Percentiles rank a stretch among this genome's conserved stretches.
Conservation (phyloP, 768 basidiomycete genomes). For the Leccinum subgranulosum region DNA sequence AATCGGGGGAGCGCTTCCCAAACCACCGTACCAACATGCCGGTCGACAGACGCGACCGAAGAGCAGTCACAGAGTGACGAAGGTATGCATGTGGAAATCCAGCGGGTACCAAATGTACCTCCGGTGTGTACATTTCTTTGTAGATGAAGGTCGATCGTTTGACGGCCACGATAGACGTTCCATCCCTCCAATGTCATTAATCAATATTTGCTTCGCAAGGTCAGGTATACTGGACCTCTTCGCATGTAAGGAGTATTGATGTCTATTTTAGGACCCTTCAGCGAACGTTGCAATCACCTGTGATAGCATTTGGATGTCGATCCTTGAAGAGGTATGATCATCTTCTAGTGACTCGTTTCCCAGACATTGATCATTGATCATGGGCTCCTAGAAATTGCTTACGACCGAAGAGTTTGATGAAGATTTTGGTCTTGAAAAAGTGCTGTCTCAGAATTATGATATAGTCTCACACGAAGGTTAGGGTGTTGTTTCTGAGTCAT, state of each 20-base stretch:
- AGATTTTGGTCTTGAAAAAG: too few species aligned
- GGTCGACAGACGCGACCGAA: too few species aligned
- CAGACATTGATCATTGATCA: too few species aligned
- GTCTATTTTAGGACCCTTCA: background rate
- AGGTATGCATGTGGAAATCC: too few species aligned
- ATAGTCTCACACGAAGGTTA: background rate
- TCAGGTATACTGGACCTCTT: background rate
- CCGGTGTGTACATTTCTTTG: background rate
- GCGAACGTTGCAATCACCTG: constrained; percentile 6
- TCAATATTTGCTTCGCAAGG: constrained; percentile 1
- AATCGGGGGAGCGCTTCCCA: too few species aligned
- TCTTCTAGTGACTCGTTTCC: background rate
- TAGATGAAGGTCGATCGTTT: background rate
- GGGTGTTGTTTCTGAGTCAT: background rate
- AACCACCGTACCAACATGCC: too few species aligned
- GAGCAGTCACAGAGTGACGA: too few species aligned
- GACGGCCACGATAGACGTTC: background rate
- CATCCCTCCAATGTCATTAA: constrained; percentile 7
- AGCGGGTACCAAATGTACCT: background rate
- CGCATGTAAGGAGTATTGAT: background rate
- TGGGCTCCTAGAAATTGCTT: background rate
- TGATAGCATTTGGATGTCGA: constrained; percentile 5
- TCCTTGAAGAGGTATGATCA: constrained; percentile 1
- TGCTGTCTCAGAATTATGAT: too few species aligned
- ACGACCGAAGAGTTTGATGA: background rate